Base-by-base conservation (phyloP, 768 basidiomycete species). In the Leucocoprinus sp. region DNA sequence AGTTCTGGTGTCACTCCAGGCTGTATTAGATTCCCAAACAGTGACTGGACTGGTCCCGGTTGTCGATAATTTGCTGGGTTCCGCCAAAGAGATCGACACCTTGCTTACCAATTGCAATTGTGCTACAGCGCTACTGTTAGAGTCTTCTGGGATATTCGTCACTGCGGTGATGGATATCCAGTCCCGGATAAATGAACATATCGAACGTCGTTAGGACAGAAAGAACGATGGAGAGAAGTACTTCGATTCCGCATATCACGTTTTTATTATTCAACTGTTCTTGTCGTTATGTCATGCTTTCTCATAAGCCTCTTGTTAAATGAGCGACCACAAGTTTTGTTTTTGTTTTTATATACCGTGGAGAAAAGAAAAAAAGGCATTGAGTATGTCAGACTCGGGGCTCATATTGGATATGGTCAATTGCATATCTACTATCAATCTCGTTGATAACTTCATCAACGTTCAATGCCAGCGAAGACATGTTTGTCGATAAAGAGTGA, bases 381-480 rank as follows among this genome's bases (percentile, higher is more conserved):
- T n/a, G n/a, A n/a, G n/a, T n/a, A n/a, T n/a, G n/a, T n/a, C n/a
- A n/a, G n/a, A n/a, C n/a, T n/a, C n/a, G n/a, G n/a, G n/a, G n/a
- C n/a, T n/a, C n/a, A n/a, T n/a, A n/a, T n/a, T n/a, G n/a, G n/a
- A n/a, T n/a, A n/a, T n/a, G n/a, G 31, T 38, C 24, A 42, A 35
- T 27, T 23, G 46, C 45, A 43, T 45, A 93, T 95, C 95, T 97
- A 80, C 97, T 97, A 71, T 91, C 93, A 89, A 97, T 91, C 74
- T 98, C 95, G 58, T 70, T 86, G 57, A 92, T 72, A n/a, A 97
- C 93, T 65, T 98, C 95, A 55, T 93, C 90, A 54, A 97, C 95
- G 59, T 92, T 93, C 48, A 95, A 68, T 21, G 91, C 76, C 53
- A 88, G 73, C 37, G 81, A 75, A 52, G 87, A 69, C 80, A 82